A percentile compares a stretch with the other conserved stretches of the same genome.
These are phyloP conservation scores for Aspergillus homomorphus DNA, from an alignment of 495 filamentous ascomycete species.

Conservation along the genomic window DNA sequence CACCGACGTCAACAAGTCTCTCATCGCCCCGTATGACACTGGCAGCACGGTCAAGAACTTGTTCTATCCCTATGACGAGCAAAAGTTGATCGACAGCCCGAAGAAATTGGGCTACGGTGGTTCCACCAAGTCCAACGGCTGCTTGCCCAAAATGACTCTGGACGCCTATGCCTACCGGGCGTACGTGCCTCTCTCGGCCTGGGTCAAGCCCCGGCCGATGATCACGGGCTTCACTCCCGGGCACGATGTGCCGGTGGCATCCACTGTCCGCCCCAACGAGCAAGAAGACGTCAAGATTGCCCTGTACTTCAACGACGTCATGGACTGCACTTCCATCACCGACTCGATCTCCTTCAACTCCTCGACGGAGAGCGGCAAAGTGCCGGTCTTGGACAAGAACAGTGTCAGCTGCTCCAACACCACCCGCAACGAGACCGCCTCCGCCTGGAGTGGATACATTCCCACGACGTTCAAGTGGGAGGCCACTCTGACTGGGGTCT, in stretches of 20 bases:
- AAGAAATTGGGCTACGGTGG: conserved; percentile 38
- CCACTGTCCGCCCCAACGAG: conserved; percentile 40
- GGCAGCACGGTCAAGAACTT: conserved; percentile 60
- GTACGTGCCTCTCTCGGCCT: conserved; percentile 53
- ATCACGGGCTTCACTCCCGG: conserved; percentile 63
- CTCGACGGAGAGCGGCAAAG: conserved; percentile 39
- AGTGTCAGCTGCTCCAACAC: conserved; percentile 45
- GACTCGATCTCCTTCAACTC: conserved; percentile 51
- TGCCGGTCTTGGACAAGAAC: conserved; percentile 34
- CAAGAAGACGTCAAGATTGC: conserved; percentile 45
- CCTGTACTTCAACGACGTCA: conserved; percentile 57
- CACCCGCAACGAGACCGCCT: conserved; percentile 17
- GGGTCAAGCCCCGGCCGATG: conserved; percentile 52
- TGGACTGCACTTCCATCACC: conserved; percentile 57
- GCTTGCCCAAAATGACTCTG: conserved; percentile 50
- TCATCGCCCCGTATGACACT: conserved; percentile 56
- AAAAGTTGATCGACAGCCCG: conserved; percentile 36
- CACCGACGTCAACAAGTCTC: conserved; percentile 37
- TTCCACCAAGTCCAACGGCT: conserved; percentile 50
- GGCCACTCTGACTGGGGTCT: conserved; percentile 52
- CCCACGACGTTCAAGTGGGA: conserved; percentile 51
- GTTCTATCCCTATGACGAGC: conserved; percentile 59
- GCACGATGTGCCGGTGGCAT: conserved; percentile 57
- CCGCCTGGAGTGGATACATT: conserved; percentile 41
- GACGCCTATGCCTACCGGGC: conserved; percentile 58